Base-by-base conservation (phyloP, 257 asterid species). In the Nicotiana tabacum region DNA sequence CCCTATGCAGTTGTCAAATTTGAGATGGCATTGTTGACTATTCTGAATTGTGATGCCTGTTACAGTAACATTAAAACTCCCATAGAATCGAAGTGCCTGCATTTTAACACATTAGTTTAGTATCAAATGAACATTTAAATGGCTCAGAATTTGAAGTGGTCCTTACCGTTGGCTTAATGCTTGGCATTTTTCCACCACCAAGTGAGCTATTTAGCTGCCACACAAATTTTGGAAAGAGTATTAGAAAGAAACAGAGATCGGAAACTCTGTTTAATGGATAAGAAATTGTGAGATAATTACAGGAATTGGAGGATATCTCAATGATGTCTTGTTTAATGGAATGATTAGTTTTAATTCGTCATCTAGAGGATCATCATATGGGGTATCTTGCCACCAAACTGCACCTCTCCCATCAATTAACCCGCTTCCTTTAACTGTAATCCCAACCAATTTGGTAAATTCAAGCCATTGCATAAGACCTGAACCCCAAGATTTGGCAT, bases 51-150 rank as follows among this genome's bases (percentile, higher is more conserved):
- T 92, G 77, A 96, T 92, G 27, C 98, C 97, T 2, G 98, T 92
- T 6, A 96, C 98, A 0, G 94, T 92, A 37, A 90, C 98, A 9
- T 90, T 92, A 68, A 92, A 89, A 84, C 99, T 94, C 37, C 97
- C 98, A 16, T 93, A 94, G 89, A 96, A 93, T 74, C 99, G 88
- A 4, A 96, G 84, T 21, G 97, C 98, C 99, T 95, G 92, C 58
- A 57, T 82, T 53, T 12, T 51, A 85, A 53, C 30, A 56, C 51
- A 56, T 43, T 30, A 6, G 21, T 15, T 87, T 51, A 74, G 80
- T 48, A 74, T 74, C 30, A 3, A 70, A 43, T 66, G 60, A 27
- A 2, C 4, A 33, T 29, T 48, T 32, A n/a, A 39, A 16, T 10
- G 33, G 5, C 35, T 46, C 79, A 65, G 12, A 74, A 61, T 21